Base-by-base conservation (phyloP, 2,329 filamentous ascomycete genomes). In the Trichophaea hybrida region DNA sequence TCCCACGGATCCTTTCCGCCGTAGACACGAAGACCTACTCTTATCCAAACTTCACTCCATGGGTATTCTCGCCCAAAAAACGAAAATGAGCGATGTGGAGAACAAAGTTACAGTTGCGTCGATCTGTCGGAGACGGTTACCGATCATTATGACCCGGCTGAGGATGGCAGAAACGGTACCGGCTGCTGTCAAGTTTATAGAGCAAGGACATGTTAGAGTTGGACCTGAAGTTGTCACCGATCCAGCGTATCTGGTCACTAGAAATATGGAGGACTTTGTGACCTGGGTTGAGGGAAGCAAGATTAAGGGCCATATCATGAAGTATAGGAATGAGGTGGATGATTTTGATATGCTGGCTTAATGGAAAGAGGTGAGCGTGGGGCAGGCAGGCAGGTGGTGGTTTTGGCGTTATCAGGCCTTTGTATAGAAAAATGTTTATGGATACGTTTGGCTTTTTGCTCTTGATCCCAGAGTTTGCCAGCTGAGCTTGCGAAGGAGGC, bases 11-110 rank as follows among this genome's bases (percentile, higher is more conserved):
- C 77, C 86, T 5, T 80, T 86, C 64, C 84, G 93, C 59, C 79
- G 81, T 66, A 89, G 93, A 73, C 84, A 94, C 72, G 93, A 98
- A 73, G 80, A 85, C 57, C 79, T 94, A 56, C 77, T 98, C 53
- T 80, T 98, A 38, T 84, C 91, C 71, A 98, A 98, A 75, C 80
- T 98, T 55, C 86, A 89, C 74, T 84, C 91, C 69, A 94, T 97
- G 82, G 93, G 91, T 4, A 79, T 98, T 55, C 75, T 97, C 33
- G 80, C 83, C 46, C 78, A 80, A 34, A 81, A 82, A 6, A 86
- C 86, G 6, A 88, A 88, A 73, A 82, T 90, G 58, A 86, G 85
- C 15, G 84, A 85, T 60, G 87, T 97, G 4, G 94, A 97, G 76
- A 81, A 88, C 68, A 85, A 85, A 69, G 83, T 91, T 37, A 95